Evolutionary conservation across 208 protist genomes (phyloP).

Genomic region (Trypanosoma avium): DNA sequence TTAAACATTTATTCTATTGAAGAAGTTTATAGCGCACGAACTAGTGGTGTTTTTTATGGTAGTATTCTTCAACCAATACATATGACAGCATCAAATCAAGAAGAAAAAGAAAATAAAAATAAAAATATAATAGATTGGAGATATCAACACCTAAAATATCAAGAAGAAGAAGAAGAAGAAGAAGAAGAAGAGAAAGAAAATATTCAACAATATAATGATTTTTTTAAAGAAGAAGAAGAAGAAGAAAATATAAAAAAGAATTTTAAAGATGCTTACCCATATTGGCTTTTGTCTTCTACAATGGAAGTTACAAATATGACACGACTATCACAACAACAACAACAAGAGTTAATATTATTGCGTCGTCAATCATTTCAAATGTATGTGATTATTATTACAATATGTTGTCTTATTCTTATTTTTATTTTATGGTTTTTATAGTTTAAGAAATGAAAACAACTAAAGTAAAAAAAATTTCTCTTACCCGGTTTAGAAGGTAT

Average conservation of each 20-base stretch:
- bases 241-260: background rate
- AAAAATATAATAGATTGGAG: too few species aligned
- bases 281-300: background rate
- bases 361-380: background rate
- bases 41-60: constrained; percentile 64
- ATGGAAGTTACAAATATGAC: background rate
- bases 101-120: too few species aligned
- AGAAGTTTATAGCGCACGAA: constrained; percentile 41
- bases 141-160: background rate
- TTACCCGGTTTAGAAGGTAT: too few species aligned
- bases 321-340: background rate
- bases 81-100: too few species aligned
- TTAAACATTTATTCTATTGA: too few species aligned
- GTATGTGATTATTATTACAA: background rate
- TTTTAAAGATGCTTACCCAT: background rate
- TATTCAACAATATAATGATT: background rate
- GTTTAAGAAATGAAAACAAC: too few species aligned
- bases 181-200: background rate
- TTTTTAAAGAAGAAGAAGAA: background rate
- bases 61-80: constrained; percentile 23
- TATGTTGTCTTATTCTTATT: background rate
- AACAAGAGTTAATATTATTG: too few species aligned
- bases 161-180: too few species aligned
- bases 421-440: background rate
- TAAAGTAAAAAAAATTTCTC: too few species aligned